These are phyloP conservation scores for Fonsecaea monophora DNA, from an alignment of 2,329 filamentous ascomycete species.

Conservation along the genomic window DNA sequence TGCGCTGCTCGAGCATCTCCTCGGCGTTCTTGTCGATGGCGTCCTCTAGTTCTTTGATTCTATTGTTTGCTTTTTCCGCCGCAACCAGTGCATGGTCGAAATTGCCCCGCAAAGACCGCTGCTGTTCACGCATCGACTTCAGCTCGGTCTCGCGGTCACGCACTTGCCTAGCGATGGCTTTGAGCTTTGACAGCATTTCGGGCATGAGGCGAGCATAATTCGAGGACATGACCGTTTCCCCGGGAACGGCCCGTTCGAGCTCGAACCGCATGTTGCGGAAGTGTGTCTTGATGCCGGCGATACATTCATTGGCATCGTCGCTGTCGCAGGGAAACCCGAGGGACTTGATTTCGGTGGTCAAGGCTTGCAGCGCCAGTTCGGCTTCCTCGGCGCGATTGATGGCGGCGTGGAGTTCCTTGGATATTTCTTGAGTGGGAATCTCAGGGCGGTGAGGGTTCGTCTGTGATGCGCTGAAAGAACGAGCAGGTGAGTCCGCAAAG, in stretches of 20 bases:
- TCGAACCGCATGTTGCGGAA: conserved; percentile 54
- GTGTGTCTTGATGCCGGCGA: conserved; percentile 47
- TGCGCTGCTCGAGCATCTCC: conserved; percentile 54
- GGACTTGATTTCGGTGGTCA: conserved; percentile 47
- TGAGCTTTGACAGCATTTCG: conserved; percentile 50
- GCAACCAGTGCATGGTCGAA: conserved; percentile 52
- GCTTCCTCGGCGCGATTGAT: conserved; percentile 50
- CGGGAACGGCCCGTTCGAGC: conserved; percentile 53
- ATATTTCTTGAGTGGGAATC: conserved; percentile 48
- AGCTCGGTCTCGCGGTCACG: conserved; percentile 47
- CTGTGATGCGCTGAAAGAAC: conserved; percentile 33
- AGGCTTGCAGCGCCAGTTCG: conserved; percentile 45
- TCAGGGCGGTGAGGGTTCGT: conserved; percentile 47
- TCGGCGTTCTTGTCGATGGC: conserved; percentile 51
- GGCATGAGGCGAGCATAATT: conserved; percentile 49
- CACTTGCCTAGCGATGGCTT: conserved; percentile 42
- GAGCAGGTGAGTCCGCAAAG: conserved; percentile 40
- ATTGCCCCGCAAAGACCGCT: conserved; percentile 52
- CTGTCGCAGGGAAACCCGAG: conserved; percentile 50
- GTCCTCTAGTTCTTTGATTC: conserved; percentile 49
- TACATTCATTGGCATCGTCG: conserved; percentile 41
- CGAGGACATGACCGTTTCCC: conserved; percentile 51
- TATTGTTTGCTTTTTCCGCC: conserved; percentile 48
- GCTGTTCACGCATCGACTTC: conserved; percentile 46
- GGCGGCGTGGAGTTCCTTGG: conserved; percentile 47